phyloP scores from a whole-genome alignment of 441 rosid genomes.

The Gossypium laxum region DNA sequence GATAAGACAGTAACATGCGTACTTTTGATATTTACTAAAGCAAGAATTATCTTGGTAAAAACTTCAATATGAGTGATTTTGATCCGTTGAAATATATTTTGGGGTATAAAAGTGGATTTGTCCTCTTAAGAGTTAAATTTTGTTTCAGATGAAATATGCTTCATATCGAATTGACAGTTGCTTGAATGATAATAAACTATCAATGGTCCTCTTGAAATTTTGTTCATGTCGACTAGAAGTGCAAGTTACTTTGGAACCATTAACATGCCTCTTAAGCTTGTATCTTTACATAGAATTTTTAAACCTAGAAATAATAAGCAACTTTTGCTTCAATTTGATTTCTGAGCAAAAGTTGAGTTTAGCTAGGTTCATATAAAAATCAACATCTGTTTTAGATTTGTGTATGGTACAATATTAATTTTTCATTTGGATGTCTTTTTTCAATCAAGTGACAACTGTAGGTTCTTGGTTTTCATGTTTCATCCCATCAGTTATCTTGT shows the following conservation, averaged over 20 bases:
- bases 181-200: background rate
- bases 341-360: background rate
- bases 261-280: background rate
- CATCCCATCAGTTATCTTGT: background rate
- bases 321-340: constrained; percentile 1
- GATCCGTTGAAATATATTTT: background rate
- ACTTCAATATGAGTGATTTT: background rate
- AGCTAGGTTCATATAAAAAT: background rate
- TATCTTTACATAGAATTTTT: background rate
- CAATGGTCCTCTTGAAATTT: background rate
- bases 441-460: background rate
- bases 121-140: background rate
- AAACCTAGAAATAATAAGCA: background rate
- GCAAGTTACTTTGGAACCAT: background rate
- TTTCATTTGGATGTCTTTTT: background rate
- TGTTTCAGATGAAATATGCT: background rate
- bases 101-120: background rate
- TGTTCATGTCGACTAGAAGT: background rate
- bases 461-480: background rate
- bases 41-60: background rate
- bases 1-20: background rate
- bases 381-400: background rate
- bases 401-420: background rate
- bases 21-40: background rate
- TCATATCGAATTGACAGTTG: background rate